A percentile compares a stretch with the other conserved stretches of the same genome.
phyloP scores from a whole-genome alignment of 805 yeast species.

The Yamadazyma nakazawae region DNA sequence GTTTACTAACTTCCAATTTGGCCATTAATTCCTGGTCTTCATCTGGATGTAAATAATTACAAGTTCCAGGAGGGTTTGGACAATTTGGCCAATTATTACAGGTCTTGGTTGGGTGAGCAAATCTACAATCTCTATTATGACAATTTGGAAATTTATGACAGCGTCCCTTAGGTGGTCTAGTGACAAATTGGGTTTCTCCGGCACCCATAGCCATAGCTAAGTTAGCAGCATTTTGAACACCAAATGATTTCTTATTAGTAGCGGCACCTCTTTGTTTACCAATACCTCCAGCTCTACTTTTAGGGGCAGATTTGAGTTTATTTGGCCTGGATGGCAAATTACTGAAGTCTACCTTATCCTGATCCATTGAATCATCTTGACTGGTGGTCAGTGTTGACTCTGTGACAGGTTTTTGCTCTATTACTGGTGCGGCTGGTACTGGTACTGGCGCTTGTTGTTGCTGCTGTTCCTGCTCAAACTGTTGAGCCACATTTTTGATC shows the following conservation, averaged over 20 bases:
- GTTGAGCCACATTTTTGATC: conserved; percentile 39
- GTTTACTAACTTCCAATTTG: conserved; percentile 61
- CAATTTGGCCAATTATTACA: conserved; percentile 79
- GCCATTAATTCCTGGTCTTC: conserved; percentile 75
- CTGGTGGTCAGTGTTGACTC: not conserved
- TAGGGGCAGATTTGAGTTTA: conserved; percentile 1
- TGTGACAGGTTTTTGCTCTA: not conserved
- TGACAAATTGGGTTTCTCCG: conserved; percentile 33
- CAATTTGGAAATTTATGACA: conserved; percentile 74
- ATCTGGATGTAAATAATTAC: conserved; percentile 79
- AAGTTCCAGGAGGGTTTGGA: conserved; percentile 75
- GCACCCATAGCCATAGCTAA: conserved; percentile 41
- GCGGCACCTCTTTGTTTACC: conserved; percentile 19
- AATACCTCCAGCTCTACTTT: conserved; percentile 20
- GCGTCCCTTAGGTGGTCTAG: conserved; percentile 55
- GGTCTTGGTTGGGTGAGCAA: conserved; percentile 74
- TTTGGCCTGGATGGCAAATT: conserved; percentile 10
- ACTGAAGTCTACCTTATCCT: conserved; percentile 14
- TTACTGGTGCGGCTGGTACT: conserved; percentile 8
- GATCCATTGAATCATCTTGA: conserved; percentile 10
- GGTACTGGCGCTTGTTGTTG: conserved; percentile 7
- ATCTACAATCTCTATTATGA: conserved; percentile 60
- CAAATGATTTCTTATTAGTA: conserved; percentile 25
- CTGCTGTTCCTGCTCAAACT: conserved; percentile 10
- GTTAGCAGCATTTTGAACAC: conserved; percentile 38